Evolutionary conservation across 129 eudicot species (phyloP).

Genomic region (Flaveria ramosissima): DNA sequence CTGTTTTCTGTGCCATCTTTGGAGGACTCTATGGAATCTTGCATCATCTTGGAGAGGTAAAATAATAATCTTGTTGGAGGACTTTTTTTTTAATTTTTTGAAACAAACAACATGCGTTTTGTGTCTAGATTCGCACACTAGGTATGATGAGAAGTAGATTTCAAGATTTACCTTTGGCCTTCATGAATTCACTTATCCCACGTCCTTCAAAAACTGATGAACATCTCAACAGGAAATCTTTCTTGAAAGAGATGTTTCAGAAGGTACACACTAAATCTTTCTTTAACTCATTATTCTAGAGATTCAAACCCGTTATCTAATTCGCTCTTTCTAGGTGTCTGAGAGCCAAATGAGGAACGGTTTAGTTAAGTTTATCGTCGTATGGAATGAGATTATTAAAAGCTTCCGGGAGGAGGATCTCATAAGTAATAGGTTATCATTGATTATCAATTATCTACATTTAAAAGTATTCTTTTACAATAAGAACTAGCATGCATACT

Average conservation of each 20-base stretch:
- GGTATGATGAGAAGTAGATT: conserved; percentile 91
- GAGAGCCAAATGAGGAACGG: conserved; percentile 58
- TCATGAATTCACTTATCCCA: conserved; percentile 68
- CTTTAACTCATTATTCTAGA: conserved; percentile 1
- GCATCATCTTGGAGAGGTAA: conserved; percentile 97
- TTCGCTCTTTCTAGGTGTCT: conserved; percentile 46
- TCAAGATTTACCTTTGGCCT: conserved; percentile 71
- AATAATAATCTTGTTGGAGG: not conserved
- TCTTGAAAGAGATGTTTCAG: conserved; percentile 50
- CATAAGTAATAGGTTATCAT: conserved; percentile 83
- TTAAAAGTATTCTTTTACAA: conserved; percentile 1
- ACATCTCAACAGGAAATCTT: conserved; percentile 47
- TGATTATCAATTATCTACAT: conserved; percentile 22
- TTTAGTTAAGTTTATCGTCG: conserved; percentile 66
- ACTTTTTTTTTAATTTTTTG: not conserved
- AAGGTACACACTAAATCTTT: conserved; percentile 44
- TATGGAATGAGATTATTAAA: conserved; percentile 89
- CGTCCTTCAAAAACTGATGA: conserved; percentile 49
- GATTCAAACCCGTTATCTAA: not conserved
- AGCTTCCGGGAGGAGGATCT: conserved; percentile 97
- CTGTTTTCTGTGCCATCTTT: conserved; percentile 83
- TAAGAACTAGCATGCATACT: conserved; percentile 6
- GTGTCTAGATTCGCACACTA: conserved; percentile 74
- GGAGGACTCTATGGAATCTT: conserved; percentile 89
- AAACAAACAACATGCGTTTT: conserved; percentile 21